Conservation (phyloP, 2,329 filamentous ascomycete species). For the Cytospora chrysosperma region DNA sequence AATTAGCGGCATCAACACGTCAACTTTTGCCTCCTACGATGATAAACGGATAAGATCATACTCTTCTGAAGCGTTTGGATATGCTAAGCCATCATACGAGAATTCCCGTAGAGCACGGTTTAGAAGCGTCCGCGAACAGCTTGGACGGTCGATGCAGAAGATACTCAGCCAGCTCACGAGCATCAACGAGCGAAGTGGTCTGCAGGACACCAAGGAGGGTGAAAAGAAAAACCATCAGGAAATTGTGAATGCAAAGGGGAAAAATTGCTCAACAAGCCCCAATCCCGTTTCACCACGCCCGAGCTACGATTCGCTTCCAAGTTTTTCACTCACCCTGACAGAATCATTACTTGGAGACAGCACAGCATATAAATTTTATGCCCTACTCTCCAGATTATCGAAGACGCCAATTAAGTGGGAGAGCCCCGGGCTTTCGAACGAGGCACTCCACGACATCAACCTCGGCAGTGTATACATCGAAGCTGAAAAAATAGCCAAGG, state of each 20-base stretch:
- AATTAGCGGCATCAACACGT: too few species aligned
- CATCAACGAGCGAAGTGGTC: slow-evolving; percentile 59
- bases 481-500: slow-evolving; percentile 87
- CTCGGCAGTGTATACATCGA: slow-evolving; percentile 88
- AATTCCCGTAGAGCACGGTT: slow-evolving; percentile 70
- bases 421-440: slow-evolving; percentile 88
- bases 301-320: slow-evolving; percentile 44
- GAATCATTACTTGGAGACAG: slow-evolving; percentile 65
- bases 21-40: neutral
- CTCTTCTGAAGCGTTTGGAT: neutral
- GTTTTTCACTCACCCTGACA: slow-evolving; percentile 60
- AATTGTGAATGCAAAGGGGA: slow-evolving; percentile 35
- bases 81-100: too few species aligned
- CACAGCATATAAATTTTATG: slow-evolving; percentile 71
- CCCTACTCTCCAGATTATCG: slow-evolving; percentile 79
- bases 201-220: slow-evolving; percentile 48
- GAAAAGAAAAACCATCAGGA: slow-evolving; percentile 48
- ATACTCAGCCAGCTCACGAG: slow-evolving; percentile 81
- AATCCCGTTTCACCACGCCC: slow-evolving; percentile 44
- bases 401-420: slow-evolving; percentile 90
- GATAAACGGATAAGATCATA: too few species aligned
- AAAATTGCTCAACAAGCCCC: slow-evolving; percentile 46
- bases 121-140: slow-evolving; percentile 74
- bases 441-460: slow-evolving; percentile 81
- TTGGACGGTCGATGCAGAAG: slow-evolving; percentile 82